Conservation (phyloP, 2,329 filamentous ascomycete genomes). For the Ophiocordyceps camponoti-floridani region DNA sequence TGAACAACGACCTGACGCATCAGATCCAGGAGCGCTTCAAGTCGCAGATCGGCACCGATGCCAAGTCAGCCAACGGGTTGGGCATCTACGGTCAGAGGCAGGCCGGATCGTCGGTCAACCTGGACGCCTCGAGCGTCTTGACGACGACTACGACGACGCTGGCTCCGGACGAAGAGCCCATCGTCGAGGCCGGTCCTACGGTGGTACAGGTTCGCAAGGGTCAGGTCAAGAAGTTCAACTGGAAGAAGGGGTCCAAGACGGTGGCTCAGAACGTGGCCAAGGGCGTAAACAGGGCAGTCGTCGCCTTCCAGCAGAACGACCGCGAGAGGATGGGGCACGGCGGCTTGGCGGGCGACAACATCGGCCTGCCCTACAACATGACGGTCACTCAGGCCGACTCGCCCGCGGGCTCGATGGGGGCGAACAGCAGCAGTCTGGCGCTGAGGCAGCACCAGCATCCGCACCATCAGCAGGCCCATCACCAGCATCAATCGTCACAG, state of each 20-base stretch:
- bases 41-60: conserved; percentile 41
- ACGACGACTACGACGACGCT: conserved; percentile 36
- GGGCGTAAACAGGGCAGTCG: conserved; percentile 82
- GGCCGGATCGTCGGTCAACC: conserved; percentile 30
- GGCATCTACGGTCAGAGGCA: conserved; percentile 38
- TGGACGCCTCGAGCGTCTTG: conserved; percentile 30
- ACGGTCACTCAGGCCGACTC: conserved; percentile 37
- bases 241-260: conserved; percentile 92
- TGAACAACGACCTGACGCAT: conserved; percentile 90
- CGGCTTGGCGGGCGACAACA: conserved; percentile 41
- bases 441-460: not conserved
- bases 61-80: conserved; percentile 32
- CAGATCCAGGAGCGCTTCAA: conserved; percentile 91
- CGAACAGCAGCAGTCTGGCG: conserved; percentile 10
- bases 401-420: conserved; percentile 13
- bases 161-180: conserved; percentile 48
- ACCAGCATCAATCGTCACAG: not conserved
- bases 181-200: conserved; percentile 61
- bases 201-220: conserved; percentile 91
- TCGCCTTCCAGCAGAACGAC: conserved; percentile 44
- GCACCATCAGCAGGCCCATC: not conserved
- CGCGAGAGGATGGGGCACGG: conserved; percentile 33
- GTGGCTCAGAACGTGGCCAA: conserved; percentile 90
- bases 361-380: conserved; percentile 55
- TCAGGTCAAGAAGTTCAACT: conserved; percentile 92